Conservation (phyloP, 768 basidiomycete genomes). For the Leucosporidium yakuticum region DNA sequence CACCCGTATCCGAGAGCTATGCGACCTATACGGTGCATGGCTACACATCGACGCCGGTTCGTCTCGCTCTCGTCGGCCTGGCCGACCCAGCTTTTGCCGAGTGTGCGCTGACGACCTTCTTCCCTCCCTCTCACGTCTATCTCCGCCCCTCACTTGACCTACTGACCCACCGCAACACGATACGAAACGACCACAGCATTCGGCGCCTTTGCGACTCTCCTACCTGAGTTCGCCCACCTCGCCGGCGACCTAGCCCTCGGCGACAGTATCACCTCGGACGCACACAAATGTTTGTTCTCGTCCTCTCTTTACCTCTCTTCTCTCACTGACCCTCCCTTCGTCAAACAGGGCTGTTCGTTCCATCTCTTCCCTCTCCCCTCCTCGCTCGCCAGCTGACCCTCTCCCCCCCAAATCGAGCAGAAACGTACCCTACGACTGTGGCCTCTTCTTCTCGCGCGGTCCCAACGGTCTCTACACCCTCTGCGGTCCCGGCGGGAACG, state of each 20-base stretch:
- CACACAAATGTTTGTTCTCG: slow-evolving; percentile 34
- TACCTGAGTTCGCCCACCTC: slow-evolving; percentile 42
- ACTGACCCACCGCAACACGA: no score
- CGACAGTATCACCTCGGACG: slow-evolving; percentile 48
- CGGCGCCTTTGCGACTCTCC: slow-evolving; percentile 46
- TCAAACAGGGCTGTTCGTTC: slow-evolving; percentile 43
- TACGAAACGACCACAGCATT: slow-evolving; percentile 44
- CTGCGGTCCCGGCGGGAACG: slow-evolving; percentile 41
- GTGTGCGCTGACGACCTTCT: background rate
- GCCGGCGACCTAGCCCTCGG: slow-evolving; percentile 43
- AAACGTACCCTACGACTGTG: slow-evolving; percentile 47
- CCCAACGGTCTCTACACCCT: slow-evolving; percentile 37
- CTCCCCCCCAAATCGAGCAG: no score
- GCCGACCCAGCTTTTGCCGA: no score
- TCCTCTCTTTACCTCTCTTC: background rate
- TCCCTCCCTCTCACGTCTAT: background rate
- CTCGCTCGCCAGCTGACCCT: no score
- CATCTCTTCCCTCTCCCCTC: no score
- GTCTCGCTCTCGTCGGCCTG: slow-evolving; percentile 9
- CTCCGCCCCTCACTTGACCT: no score
- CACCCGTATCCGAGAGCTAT: slow-evolving; percentile 41
- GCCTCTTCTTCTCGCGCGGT: slow-evolving; percentile 45
- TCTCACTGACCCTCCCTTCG: background rate
- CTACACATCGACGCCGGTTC: slow-evolving; percentile 49
- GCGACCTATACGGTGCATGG: slow-evolving; percentile 45